These are phyloP conservation scores for Linnemannia schmuckeri DNA, from an alignment of 192 early-diverging fungal species.

Conservation along the genomic window DNA sequence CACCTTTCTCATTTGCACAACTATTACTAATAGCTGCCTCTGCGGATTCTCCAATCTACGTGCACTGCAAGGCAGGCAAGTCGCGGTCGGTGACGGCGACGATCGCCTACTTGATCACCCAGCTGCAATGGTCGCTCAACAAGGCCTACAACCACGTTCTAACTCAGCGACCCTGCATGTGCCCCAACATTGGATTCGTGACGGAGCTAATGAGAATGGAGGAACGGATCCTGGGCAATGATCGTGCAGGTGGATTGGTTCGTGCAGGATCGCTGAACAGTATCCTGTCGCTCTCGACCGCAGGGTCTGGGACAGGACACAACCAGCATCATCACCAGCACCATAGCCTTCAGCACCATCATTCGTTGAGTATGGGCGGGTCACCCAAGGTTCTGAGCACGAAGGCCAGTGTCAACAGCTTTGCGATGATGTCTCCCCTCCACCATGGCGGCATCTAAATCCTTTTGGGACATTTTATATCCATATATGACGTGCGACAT, in stretches of 20 bases:
- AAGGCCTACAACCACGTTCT: conserved; percentile 77
- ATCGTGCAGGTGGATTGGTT: conserved; percentile 22
- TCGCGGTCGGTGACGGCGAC: conserved; percentile 80
- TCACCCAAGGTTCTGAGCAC: conserved; percentile 29
- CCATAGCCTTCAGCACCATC: conserved; percentile 32
- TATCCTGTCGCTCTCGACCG: conserved; percentile 42
- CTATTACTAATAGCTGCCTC: conserved; percentile 25
- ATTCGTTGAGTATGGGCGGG: conserved; percentile 17
- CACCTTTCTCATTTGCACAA: not conserved
- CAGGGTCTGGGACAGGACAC: conserved; percentile 12
- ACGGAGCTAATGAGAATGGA: conserved; percentile 77
- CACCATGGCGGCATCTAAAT: not conserved
- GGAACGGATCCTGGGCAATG: conserved; percentile 65
- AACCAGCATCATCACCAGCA: conserved; percentile 30
- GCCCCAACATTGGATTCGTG: conserved; percentile 86
- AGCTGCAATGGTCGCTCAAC: conserved; percentile 71
- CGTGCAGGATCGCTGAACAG: conserved; percentile 45
- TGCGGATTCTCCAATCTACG: conserved; percentile 68
- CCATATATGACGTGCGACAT: not conserved
- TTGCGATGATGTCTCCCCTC: conserved; percentile 13
- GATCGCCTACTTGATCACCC: conserved; percentile 75
- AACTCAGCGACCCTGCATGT: conserved; percentile 70
- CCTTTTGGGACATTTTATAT: not conserved
- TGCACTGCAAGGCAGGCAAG: conserved; percentile 84
- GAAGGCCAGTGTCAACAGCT: conserved; percentile 40